Evolutionary conservation across 192 early-diverging fungal species (phyloP).

Genomic region (Backusella psychrophila): DNA sequence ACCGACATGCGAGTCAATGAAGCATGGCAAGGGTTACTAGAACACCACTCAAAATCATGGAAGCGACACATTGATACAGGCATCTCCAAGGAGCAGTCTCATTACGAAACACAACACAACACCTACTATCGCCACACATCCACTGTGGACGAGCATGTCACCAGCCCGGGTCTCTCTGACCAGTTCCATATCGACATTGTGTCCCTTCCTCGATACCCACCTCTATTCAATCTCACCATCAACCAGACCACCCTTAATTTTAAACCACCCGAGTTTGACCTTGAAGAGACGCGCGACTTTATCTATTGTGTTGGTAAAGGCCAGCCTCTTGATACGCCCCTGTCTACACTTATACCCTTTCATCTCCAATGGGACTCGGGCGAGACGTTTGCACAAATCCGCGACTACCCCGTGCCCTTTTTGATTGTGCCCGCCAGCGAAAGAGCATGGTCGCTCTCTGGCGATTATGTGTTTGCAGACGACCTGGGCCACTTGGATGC

Average conservation of each 20-base stretch:
- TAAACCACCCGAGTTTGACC: slow-evolving; percentile 29
- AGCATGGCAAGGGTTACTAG: slow-evolving; percentile 24
- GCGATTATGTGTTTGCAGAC: slow-evolving; percentile 44
- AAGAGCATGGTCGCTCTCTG: slow-evolving; percentile 30
- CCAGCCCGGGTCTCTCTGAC: not conserved
- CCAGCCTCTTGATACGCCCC: slow-evolving; percentile 35
- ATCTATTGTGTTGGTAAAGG: slow-evolving; percentile 41
- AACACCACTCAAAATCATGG: slow-evolving; percentile 38
- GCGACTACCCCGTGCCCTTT: slow-evolving; percentile 44
- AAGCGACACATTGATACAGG: slow-evolving; percentile 22
- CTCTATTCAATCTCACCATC: slow-evolving; percentile 35
- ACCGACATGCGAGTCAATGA: slow-evolving; percentile 20
- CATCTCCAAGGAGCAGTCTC: slow-evolving; percentile 7
- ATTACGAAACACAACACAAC: not conserved
- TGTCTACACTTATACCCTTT: slow-evolving; percentile 39
- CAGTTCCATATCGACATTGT: slow-evolving; percentile 20
- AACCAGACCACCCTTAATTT: slow-evolving; percentile 10
- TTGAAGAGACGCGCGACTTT: slow-evolving; percentile 33
- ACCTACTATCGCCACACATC: slow-evolving; percentile 8
- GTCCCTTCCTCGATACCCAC: slow-evolving; percentile 14
- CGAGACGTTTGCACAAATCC: slow-evolving; percentile 36
- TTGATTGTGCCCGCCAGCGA: slow-evolving; percentile 34
- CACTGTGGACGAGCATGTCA: not conserved
- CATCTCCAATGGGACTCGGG: slow-evolving; percentile 33
- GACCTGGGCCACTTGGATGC: slow-evolving; percentile 30